These are phyloP conservation scores for Daldinia grandis DNA, from an alignment of 495 filamentous ascomycete genomes.

Conservation along the genomic window DNA sequence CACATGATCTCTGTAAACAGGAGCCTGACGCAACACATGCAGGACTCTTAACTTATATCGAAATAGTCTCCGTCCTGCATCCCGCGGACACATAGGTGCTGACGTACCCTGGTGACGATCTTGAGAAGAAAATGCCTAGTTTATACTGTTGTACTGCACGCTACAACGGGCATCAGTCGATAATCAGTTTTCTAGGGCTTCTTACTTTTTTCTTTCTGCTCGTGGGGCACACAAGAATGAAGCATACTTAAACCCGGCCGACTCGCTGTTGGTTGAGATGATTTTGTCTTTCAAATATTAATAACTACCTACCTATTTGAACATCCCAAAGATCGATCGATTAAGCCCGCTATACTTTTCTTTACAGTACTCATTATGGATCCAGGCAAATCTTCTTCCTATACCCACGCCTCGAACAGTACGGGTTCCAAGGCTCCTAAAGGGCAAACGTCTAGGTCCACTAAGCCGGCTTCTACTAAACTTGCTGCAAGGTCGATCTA, in stretches of 20 bases:
- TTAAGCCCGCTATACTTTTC: neutral
- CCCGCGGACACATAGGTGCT: slow-evolving; percentile 22
- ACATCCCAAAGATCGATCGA: neutral
- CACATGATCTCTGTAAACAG: slow-evolving; percentile 23
- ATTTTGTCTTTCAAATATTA: neutral
- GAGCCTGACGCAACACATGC: slow-evolving; percentile 26
- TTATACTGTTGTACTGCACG: neutral
- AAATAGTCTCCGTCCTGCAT: slow-evolving; percentile 2
- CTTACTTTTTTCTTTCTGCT: neutral
- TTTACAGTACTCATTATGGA: slow-evolving; percentile 16
- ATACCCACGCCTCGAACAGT: slow-evolving; percentile 4
- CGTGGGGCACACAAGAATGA: neutral
- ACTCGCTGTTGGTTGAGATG: neutral
- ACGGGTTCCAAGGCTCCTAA: slow-evolving; percentile 1
- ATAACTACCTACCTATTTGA: too few relatives aligned
- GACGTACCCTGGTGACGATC: slow-evolving; percentile 36
- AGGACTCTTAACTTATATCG: slow-evolving; percentile 17
- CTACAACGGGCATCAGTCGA: neutral
- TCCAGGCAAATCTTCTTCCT: slow-evolving; percentile 24
- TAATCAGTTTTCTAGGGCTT: neutral
- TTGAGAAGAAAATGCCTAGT: slow-evolving; percentile 4
- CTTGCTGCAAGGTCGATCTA: slow-evolving; percentile 1
- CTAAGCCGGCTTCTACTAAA: slow-evolving; percentile 8
- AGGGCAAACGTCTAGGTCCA: neutral
- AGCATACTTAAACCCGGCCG: neutral